Evolutionary conservation across 306 rosid genomes (phyloP).

Genomic region (Abrus pulchellus): DNA sequence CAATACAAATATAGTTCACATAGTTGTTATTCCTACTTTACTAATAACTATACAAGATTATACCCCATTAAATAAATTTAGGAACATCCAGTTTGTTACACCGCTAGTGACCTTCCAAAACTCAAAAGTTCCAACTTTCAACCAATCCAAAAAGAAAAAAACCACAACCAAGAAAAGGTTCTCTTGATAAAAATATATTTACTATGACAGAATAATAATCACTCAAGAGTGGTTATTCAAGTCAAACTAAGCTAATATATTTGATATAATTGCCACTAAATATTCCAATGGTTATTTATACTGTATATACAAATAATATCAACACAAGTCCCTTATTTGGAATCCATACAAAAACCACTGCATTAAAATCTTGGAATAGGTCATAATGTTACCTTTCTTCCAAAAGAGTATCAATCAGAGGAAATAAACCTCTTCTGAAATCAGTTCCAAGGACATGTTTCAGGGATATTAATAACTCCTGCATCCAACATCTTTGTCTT

Average conservation of each 20-base stretch:
- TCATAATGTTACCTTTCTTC: constrained; percentile 83
- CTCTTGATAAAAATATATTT: constrained; percentile 22
- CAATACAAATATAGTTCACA: constrained; percentile 14
- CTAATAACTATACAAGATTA: constrained; percentile 31
- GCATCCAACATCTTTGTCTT: constrained; percentile 56
- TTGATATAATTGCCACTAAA: neutral
- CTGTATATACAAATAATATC: constrained; percentile 13
- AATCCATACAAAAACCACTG: constrained; percentile 2
- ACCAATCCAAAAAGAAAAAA: neutral
- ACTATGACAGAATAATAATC: neutral
- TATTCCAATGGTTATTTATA: constrained; percentile 20
- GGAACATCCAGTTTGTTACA: constrained; percentile 24
- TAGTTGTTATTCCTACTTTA: neutral
- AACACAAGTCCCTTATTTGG: constrained; percentile 1
- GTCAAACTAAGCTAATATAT: constrained; percentile 4
- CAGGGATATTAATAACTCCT: constrained; percentile 93
- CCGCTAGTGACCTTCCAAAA: constrained; percentile 28
- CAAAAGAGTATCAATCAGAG: constrained; percentile 90
- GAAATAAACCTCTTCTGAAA: constrained; percentile 98
- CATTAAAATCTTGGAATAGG: constrained; percentile 32
- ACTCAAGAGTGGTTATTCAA: neutral
- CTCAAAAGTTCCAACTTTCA: constrained; percentile 12
- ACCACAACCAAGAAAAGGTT: neutral
- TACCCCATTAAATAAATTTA: constrained; percentile 28
- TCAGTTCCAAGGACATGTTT: constrained; percentile 99